Conservation (phyloP, 139 green algal genomes). For the Chlamydomonas sp. region DNA sequence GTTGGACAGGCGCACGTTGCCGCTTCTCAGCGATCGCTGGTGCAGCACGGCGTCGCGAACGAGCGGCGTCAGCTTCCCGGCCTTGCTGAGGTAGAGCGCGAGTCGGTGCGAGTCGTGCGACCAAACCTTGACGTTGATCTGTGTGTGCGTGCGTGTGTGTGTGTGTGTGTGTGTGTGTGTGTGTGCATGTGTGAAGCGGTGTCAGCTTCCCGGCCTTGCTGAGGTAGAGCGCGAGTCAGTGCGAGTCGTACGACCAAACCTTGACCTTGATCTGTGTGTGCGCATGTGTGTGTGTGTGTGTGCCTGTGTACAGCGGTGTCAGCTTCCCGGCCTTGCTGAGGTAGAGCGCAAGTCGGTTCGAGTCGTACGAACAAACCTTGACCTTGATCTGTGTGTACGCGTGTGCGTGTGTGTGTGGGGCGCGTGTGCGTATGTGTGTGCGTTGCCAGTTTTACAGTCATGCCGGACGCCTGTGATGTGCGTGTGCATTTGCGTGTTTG, state of each 20-base stretch:
- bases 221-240: constrained; percentile 72
- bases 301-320: too few species aligned
- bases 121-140: constrained; percentile 39
- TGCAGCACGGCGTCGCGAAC: constrained; percentile 42
- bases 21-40: too few species aligned
- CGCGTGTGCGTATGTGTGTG: too few species aligned
- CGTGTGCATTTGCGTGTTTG: constrained; percentile 61
- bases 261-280: constrained; percentile 21
- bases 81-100: constrained; percentile 55
- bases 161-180: too few species aligned
- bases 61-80: constrained; percentile 51
- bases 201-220: constrained; percentile 47
- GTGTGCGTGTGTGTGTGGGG: too few species aligned
- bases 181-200: too few species aligned
- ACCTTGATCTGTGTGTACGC: constrained; percentile 15
- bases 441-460: too few species aligned
- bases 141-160: too few species aligned
- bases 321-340: constrained; percentile 53
- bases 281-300: too few species aligned
- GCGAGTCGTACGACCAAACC: constrained; percentile 53
- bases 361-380: constrained; percentile 51
- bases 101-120: constrained; percentile 67
- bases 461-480: constrained; percentile 43
- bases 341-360: constrained; percentile 68
- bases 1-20: neutral